Percentiles rank a stretch among this genome's conserved stretches.
Conservation (phyloP, 345 rosid genomes). For the Orychophragmus violaceus region DNA sequence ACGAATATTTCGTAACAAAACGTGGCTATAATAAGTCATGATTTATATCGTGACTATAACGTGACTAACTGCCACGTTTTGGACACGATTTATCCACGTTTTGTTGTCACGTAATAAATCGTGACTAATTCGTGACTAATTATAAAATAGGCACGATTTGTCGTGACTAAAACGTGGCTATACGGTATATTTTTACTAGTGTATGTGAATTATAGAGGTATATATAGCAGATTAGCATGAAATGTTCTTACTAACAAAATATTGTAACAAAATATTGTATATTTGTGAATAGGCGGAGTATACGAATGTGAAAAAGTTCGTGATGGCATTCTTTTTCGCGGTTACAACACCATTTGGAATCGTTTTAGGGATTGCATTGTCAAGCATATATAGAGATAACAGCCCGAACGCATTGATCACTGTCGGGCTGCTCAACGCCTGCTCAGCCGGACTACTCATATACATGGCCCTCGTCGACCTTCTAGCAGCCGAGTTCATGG, state of each 20-base stretch:
- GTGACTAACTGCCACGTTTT: too few species aligned
- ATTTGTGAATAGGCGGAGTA: constrained; percentile 44
- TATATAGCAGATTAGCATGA: neutral
- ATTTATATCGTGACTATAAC: too few species aligned
- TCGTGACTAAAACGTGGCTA: too few species aligned
- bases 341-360: constrained; percentile 59
- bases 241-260: neutral
- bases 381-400: constrained; percentile 40
- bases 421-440: constrained; percentile 56
- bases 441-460: constrained; percentile 54
- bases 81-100: too few species aligned
- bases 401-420: constrained; percentile 55
- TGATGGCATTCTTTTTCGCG: constrained; percentile 66
- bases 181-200: too few species aligned
- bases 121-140: too few species aligned
- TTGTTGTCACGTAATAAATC: too few species aligned
- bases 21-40: too few species aligned
- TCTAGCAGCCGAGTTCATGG: constrained; percentile 54
- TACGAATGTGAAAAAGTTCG: constrained; percentile 23
- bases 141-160: too few species aligned
- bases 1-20: too few species aligned
- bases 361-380: constrained; percentile 46
- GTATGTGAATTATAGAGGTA: neutral
- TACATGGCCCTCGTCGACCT: constrained; percentile 81
- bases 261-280: too few species aligned